Percentiles rank a stretch among this genome's conserved stretches.
Evolutionary conservation across 225 moss, liverwort and hornwort genomes (phyloP).

Genomic region (Anthoceros angustus): DNA sequence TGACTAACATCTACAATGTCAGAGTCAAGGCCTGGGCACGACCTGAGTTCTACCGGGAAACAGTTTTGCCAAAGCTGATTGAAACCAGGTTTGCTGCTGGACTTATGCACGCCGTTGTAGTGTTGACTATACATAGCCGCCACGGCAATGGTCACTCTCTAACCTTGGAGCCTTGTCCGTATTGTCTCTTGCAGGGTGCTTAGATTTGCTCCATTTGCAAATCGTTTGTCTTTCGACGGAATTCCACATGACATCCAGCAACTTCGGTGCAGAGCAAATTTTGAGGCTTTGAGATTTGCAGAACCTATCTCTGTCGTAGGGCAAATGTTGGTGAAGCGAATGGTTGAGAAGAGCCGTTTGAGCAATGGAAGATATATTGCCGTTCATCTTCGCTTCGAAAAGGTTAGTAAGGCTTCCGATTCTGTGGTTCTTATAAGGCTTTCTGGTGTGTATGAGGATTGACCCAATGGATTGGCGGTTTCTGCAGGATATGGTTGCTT

Average conservation of each 20-base stretch:
- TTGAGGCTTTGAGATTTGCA: constrained; percentile 73
- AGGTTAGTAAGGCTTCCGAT: constrained; percentile 23
- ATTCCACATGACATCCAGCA: constrained; percentile 59
- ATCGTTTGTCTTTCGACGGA: constrained; percentile 75
- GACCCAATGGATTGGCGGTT: background rate
- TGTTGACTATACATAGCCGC: background rate
- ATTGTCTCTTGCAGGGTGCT: constrained; percentile 44
- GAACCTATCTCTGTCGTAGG: constrained; percentile 51
- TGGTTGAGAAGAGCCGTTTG: constrained; percentile 55
- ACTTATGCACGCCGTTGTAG: background rate
- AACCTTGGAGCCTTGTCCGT: background rate
- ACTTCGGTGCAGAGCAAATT: constrained; percentile 78
- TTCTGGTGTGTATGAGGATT: background rate
- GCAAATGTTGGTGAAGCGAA: constrained; percentile 50
- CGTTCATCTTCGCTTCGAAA: constrained; percentile 89
- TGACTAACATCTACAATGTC: constrained; percentile 70
- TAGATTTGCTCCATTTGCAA: constrained; percentile 87
- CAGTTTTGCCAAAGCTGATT: constrained; percentile 58
- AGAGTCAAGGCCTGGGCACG: constrained; percentile 66
- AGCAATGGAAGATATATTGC: constrained; percentile 79
- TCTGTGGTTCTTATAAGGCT: background rate
- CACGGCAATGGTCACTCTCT: background rate
- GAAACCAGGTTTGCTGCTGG: constrained; percentile 41
- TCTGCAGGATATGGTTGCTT: constrained; percentile 92
- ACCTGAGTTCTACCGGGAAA: constrained; percentile 52